Evolutionary conservation across 352 stramenopile species (phyloP).

Genomic region (Lagenidium giganteum): DNA sequence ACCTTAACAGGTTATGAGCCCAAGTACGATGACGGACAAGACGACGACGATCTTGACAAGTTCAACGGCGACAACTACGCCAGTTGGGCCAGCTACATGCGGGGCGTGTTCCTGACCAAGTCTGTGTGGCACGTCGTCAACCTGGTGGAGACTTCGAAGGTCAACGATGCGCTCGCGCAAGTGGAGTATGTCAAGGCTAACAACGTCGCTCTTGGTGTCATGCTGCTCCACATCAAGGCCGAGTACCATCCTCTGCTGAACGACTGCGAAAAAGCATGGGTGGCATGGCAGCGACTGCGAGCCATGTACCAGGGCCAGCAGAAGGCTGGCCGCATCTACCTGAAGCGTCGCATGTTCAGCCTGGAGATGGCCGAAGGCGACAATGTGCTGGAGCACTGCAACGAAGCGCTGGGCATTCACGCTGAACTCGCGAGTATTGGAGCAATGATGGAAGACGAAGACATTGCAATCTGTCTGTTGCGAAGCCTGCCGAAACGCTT

Average conservation of each 20-base stretch:
- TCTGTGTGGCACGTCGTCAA: constrained; percentile 18
- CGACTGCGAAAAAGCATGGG: constrained; percentile 18
- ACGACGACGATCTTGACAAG: too few relatives aligned
- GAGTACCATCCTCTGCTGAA: constrained; percentile 19
- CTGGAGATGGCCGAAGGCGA: constrained; percentile 12
- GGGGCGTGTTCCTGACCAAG: constrained; percentile 10
- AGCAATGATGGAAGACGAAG: constrained; percentile 15
- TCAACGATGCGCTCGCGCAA: constrained; percentile 10
- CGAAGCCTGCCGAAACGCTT: constrained; percentile 5
- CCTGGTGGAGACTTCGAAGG: constrained; percentile 8
- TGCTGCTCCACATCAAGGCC: constrained; percentile 20
- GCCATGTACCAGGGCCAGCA: constrained; percentile 8
- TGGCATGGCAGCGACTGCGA: constrained; percentile 12
- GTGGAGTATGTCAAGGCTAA: constrained; percentile 18
- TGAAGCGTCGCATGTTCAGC: constrained; percentile 18
- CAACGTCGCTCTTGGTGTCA: constrained; percentile 20
- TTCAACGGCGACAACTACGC: constrained; percentile 15
- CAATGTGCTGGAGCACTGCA: constrained; percentile 12
- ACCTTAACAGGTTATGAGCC: too few relatives aligned
- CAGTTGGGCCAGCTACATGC: constrained; percentile 13
- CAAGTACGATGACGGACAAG: too few relatives aligned
- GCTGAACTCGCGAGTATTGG: constrained; percentile 4
- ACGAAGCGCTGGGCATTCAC: constrained; percentile 14
- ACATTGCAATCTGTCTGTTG: constrained; percentile 9
- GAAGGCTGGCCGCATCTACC: constrained; percentile 17